Evolutionary conservation across 2,329 filamentous ascomycete genomes (phyloP).

Genomic region (Pseudogymnoascus sp.): DNA sequence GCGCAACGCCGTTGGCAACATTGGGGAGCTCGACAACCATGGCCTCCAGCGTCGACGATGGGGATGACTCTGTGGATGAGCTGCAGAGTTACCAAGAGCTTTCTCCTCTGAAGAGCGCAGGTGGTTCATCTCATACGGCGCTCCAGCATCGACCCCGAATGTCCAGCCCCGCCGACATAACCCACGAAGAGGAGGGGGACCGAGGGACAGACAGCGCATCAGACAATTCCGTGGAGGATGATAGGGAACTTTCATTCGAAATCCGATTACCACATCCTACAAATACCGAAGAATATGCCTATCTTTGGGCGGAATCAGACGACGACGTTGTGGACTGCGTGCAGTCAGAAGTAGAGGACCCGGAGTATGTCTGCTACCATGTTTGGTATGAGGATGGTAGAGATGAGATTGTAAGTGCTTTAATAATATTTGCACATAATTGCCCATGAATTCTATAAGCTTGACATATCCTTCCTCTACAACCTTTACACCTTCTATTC

Average conservation of each 20-base stretch:
- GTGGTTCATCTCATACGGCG: background rate
- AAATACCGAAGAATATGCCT: background rate
- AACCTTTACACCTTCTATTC: background rate
- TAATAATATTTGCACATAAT: background rate
- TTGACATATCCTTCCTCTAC: background rate
- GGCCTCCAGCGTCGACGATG: background rate
- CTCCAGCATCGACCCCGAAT: background rate
- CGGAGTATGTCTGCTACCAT: conserved; percentile 22
- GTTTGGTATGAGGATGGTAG: conserved; percentile 29
- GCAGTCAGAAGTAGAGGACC: conserved; percentile 19
- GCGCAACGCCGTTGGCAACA: background rate
- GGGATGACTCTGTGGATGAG: conserved; percentile 7
- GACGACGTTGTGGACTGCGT: conserved; percentile 27
- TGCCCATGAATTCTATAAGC: background rate
- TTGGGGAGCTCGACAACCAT: background rate
- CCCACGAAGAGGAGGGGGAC: background rate
- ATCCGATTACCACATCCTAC: background rate
- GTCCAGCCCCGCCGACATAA: background rate
- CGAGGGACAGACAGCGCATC: background rate
- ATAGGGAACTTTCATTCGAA: background rate
- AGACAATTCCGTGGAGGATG: background rate
- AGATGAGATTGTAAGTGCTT: conserved; percentile 26
- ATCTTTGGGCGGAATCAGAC: conserved; percentile 9
- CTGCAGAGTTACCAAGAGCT: background rate
- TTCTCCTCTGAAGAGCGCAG: background rate